Percentiles rank a stretch among this genome's conserved stretches.
phyloP scores from a whole-genome alignment of 768 basidiomycete genomes.

The Suillus occidentalis region DNA sequence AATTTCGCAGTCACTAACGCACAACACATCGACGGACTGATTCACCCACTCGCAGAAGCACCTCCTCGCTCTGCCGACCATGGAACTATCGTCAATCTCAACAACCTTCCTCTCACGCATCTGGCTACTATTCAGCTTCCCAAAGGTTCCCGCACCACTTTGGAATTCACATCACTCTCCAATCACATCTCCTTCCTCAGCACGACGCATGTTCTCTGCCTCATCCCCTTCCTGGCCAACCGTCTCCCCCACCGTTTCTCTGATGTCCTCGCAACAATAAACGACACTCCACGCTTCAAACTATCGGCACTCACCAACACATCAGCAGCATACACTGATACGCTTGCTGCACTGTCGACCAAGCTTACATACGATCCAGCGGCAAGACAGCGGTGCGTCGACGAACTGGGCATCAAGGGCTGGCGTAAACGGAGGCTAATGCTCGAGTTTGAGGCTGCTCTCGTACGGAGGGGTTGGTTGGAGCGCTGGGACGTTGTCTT shows the following conservation, averaged over 20 bases:
- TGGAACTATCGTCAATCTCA: constrained; percentile 24
- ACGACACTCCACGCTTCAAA: constrained; percentile 19
- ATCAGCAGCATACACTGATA: constrained; percentile 33
- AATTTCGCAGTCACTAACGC: neutral
- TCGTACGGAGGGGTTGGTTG: constrained; percentile 45
- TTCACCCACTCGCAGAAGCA: constrained; percentile 8
- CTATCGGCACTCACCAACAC: constrained; percentile 41
- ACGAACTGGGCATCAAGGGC: constrained; percentile 30
- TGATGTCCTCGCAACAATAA: constrained; percentile 36
- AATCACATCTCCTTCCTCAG: constrained; percentile 35
- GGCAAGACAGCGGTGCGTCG: constrained; percentile 14
- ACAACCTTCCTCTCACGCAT: constrained; percentile 14
- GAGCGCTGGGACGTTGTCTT: constrained; percentile 43
- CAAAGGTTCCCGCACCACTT: constrained; percentile 18
- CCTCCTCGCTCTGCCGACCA: constrained; percentile 1
- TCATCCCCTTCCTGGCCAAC: constrained; percentile 43
- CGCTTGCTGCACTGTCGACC: constrained; percentile 12
- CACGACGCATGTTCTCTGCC: constrained; percentile 39
- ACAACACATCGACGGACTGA: constrained; percentile 16
- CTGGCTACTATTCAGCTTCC: constrained; percentile 13
- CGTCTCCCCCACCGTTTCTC: constrained; percentile 36
- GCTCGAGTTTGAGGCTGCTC: constrained; percentile 51
- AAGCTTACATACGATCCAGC: constrained; percentile 13
- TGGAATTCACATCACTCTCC: constrained; percentile 43
- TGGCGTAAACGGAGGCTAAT: constrained; percentile 52